These are phyloP conservation scores for Vaccinium myrtillus DNA, from an alignment of 148 eudicot species.

Conservation along the genomic window DNA sequence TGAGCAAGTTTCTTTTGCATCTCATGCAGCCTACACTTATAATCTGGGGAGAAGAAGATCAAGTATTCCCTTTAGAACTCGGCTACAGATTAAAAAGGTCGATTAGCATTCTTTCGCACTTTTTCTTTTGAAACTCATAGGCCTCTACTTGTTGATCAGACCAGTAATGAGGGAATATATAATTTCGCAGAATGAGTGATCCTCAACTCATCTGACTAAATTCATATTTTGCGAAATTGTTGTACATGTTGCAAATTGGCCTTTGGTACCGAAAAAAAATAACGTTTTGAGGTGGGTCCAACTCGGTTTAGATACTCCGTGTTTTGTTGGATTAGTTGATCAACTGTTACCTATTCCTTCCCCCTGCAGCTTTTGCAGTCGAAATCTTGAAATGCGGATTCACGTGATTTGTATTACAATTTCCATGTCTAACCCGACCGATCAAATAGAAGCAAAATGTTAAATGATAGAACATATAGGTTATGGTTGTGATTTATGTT, in stretches of 20 bases:
- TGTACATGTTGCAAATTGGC: background rate
- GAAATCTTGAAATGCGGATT: background rate
- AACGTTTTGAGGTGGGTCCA: background rate
- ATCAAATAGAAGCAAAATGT: background rate
- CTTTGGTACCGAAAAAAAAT: background rate
- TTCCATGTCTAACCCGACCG: background rate
- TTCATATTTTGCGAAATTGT: background rate
- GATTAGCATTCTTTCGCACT: background rate
- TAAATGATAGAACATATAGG: background rate
- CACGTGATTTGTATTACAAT: background rate
- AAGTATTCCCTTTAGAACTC: conserved; percentile 69
- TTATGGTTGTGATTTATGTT: background rate
- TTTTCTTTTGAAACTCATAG: background rate
- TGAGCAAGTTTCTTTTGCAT: background rate
- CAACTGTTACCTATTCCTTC: background rate
- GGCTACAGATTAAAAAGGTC: conserved; percentile 72
- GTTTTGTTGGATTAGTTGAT: background rate
- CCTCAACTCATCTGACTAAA: background rate
- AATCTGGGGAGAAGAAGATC: conserved; percentile 84
- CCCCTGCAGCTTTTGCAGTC: background rate
- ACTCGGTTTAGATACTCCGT: too few relatives aligned
- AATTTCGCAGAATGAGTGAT: background rate
- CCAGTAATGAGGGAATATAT: background rate
- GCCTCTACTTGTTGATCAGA: background rate
- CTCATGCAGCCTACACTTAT: conserved; percentile 69